Evolutionary conservation across 208 protist genomes (phyloP).

Genomic region (Vickermania ingenoplastis): DNA sequence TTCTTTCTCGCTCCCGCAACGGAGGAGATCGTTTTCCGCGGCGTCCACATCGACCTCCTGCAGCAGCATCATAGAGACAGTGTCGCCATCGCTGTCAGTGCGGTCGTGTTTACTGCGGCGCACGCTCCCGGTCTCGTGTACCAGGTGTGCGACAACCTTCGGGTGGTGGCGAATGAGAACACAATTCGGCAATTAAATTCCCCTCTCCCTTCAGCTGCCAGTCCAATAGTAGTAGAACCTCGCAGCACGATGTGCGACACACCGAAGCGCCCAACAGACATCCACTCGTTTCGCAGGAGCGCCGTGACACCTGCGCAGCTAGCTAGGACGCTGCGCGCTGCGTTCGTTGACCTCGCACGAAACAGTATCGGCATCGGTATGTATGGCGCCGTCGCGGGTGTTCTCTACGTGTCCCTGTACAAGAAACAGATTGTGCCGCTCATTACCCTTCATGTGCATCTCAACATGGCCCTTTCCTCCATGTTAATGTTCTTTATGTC

Average conservation of each 20-base stretch:
- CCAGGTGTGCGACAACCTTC: conserved; percentile 22
- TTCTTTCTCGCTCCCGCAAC: background rate
- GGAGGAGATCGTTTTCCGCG: conserved; percentile 74
- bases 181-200: background rate
- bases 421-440: no score
- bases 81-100: conserved; percentile 23
- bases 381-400: no score
- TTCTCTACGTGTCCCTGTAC: no score
- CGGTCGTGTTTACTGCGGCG: conserved; percentile 48
- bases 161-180: background rate
- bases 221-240: no score
- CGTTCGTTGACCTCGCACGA: no score
- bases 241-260: no score
- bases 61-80: conserved; percentile 6
- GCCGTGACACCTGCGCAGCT: no score
- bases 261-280: no score
- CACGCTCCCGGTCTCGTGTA: conserved; percentile 52
- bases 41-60: conserved; percentile 42
- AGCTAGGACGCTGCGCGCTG: no score
- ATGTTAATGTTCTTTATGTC: background rate
- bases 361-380: no score
- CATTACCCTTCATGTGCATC: no score
- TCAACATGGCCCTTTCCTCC: background rate
- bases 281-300: no score
- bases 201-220: conserved; percentile 5